These are phyloP conservation scores for Zasmidium angulare DNA, from an alignment of 2,329 filamentous ascomycete species.

Conservation along the genomic window DNA sequence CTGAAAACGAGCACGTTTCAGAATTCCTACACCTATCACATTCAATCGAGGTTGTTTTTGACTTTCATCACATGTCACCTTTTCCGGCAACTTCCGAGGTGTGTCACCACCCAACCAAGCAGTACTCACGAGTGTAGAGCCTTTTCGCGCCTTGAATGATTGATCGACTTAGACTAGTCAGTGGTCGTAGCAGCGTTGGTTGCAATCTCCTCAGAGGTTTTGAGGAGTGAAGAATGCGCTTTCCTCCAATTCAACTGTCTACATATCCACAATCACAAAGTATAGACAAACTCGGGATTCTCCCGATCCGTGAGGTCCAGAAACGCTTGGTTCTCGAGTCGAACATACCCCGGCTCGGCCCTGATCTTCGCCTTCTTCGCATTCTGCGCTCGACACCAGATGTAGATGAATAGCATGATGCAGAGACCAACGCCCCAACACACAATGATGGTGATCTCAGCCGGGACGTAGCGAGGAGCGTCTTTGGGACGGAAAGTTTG, in stretches of 20 bases:
- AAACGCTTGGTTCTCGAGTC: conserved; percentile 66
- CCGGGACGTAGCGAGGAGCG: conserved; percentile 60
- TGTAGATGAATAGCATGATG: conserved; percentile 62
- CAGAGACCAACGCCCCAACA: conserved; percentile 56
- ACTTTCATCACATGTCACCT: too few relatives aligned
- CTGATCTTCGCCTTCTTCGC: conserved; percentile 56
- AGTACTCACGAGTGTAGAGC: too few relatives aligned
- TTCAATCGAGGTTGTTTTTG: not conserved
- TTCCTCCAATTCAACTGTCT: not conserved
- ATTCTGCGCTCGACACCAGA: conserved; percentile 62
- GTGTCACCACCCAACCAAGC: too few relatives aligned
- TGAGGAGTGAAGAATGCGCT: too few relatives aligned
- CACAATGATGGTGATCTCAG: conserved; percentile 63
- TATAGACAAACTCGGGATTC: conserved; percentile 61
- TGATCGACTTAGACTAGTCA: too few relatives aligned
- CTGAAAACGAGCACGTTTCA: not conserved
- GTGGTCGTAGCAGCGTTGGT: too few relatives aligned
- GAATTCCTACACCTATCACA: not conserved
- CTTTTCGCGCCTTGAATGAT: too few relatives aligned
- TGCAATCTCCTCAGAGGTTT: too few relatives aligned
- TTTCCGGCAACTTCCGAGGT: too few relatives aligned
- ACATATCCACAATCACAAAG: conserved; percentile 3
- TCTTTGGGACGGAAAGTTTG: conserved; percentile 59
- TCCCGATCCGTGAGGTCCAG: conserved; percentile 65
- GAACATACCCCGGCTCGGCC: conserved; percentile 57